Evolutionary conservation across 768 basidiomycete genomes (phyloP).

Genomic region (Kwoniella botswanensis): DNA sequence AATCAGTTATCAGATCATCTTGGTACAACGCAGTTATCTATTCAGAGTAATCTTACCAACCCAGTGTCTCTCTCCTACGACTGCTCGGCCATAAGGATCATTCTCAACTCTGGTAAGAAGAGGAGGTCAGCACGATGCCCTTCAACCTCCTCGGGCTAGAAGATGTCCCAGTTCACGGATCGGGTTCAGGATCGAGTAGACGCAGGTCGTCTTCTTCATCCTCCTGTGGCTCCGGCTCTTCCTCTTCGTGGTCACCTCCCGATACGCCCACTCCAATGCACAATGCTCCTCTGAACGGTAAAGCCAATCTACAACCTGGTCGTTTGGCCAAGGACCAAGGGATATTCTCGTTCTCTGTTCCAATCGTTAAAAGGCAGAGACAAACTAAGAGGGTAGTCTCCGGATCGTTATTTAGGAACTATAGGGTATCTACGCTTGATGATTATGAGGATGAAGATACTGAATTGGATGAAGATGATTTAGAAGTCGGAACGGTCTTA

Average conservation of each 20-base stretch:
- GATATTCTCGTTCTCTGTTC: conserved; percentile 6
- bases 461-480: conserved; percentile 6
- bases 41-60: too few species aligned
- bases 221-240: not conserved
- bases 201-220: conserved; percentile 24
- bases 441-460: conserved; percentile 11
- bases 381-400: not conserved
- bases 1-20: not conserved
- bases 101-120: too few species aligned
- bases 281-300: conserved; percentile 2
- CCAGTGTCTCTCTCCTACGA: too few species aligned
- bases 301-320: conserved; percentile 15
- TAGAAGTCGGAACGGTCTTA: conserved; percentile 19
- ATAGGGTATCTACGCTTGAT: not conserved
- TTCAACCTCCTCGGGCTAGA: not conserved
- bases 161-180: not conserved
- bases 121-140: not conserved
- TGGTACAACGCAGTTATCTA: too few species aligned
- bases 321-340: not conserved
- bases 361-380: conserved; percentile 10
- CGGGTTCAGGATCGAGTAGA: not conserved
- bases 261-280: conserved; percentile 26
- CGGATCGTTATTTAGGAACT: conserved; percentile 7
- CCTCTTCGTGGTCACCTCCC: conserved; percentile 19
- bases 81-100: too few species aligned